Conservation (phyloP, 192 early-diverging fungal species). For the Helicostylum pulchrum region DNA sequence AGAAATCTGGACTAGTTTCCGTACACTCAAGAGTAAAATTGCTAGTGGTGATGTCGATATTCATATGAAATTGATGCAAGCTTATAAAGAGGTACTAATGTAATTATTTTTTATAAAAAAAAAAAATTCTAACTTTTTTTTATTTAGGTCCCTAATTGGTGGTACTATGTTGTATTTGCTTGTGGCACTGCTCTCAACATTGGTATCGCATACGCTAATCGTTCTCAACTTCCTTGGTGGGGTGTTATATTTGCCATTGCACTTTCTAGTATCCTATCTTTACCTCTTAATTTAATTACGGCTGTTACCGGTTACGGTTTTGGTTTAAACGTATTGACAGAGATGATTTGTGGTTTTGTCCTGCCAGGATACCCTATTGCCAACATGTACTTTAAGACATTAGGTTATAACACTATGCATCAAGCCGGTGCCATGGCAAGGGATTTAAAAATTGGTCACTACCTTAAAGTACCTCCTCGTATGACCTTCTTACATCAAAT, state of each 20-base stretch:
- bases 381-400: slow-evolving; percentile 57
- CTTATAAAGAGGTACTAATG: slow-evolving; percentile 49
- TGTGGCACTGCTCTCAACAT: slow-evolving; percentile 46
- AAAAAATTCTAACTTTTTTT: neutral
- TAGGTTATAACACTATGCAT: slow-evolving; percentile 39
- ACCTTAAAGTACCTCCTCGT: slow-evolving; percentile 76
- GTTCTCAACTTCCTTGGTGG: slow-evolving; percentile 35
- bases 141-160: slow-evolving; percentile 60
- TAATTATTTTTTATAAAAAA: neutral
- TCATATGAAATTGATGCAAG: slow-evolving; percentile 59
- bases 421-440: slow-evolving; percentile 49
- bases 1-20: slow-evolving; percentile 55
- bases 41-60: slow-evolving; percentile 41
- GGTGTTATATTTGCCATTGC: slow-evolving; percentile 34
- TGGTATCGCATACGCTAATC: slow-evolving; percentile 32
- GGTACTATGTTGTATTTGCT: slow-evolving; percentile 60
- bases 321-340: slow-evolving; percentile 55
- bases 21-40: slow-evolving; percentile 35
- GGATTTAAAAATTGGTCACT: slow-evolving; percentile 62
- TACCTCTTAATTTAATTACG: slow-evolving; percentile 57
- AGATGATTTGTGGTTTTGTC: slow-evolving; percentile 63
- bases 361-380: slow-evolving; percentile 53
- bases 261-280: slow-evolving; percentile 37
- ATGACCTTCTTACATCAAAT: slow-evolving; percentile 68
- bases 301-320: slow-evolving; percentile 50